Evolutionary conservation across 805 yeast genomes (phyloP).

Genomic region (Kluyveromyces wickerhamii): DNA sequence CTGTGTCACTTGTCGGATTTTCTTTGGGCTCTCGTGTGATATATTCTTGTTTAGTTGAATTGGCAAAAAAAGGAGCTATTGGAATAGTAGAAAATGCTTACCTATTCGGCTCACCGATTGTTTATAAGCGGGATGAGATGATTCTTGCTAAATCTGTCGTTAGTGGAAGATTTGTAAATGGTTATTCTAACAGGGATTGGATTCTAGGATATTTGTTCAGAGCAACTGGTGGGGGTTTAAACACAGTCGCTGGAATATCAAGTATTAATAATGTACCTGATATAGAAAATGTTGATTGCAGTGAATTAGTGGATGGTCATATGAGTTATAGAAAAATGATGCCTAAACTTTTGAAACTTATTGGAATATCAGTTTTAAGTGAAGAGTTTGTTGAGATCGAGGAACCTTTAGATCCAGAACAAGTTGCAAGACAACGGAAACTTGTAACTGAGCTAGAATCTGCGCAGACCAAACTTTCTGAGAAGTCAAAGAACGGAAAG

Average conservation of each 20-base stretch:
- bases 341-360: conserved; percentile 62
- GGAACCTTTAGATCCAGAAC: conserved; percentile 82
- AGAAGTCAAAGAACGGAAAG: conserved; percentile 33
- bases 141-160: conserved; percentile 77
- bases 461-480: conserved; percentile 55
- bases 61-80: conserved; percentile 76
- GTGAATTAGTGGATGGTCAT: conserved; percentile 85
- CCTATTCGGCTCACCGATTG: conserved; percentile 82
- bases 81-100: conserved; percentile 87
- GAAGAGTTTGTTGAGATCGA: conserved; percentile 95
- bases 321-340: conserved; percentile 95
- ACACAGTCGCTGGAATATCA: conserved; percentile 85
- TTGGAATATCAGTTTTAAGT: conserved; percentile 74
- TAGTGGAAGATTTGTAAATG: conserved; percentile 83
- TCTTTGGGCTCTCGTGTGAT: conserved; percentile 90
- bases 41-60: conserved; percentile 78
- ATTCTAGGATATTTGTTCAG: conserved; percentile 88
- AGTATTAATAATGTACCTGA: conserved; percentile 57
- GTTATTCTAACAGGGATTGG: conserved; percentile 92
- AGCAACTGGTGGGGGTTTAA: conserved; percentile 91
- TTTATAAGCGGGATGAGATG: conserved; percentile 69
- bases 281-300: conserved; percentile 80
- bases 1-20: conserved; percentile 87
- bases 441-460: conserved; percentile 80
- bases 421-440: conserved; percentile 73